Evolutionary conservation across 2,329 filamentous ascomycete species (phyloP), one percentile per base, ranked within the genome.

Genomic region (Scytalidium sp.): DNA sequence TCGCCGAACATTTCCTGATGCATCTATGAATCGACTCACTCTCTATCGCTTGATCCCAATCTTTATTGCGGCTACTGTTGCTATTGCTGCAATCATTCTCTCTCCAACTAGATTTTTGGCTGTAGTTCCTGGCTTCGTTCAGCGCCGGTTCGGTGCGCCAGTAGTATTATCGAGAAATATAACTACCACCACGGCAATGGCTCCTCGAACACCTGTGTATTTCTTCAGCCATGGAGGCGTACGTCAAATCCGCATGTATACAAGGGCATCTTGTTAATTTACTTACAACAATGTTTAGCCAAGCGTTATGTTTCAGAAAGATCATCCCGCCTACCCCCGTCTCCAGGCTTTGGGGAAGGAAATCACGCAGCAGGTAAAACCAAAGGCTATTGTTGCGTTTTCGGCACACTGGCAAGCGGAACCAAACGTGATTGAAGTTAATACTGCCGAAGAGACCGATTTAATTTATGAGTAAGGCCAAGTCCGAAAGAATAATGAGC

Each of bases 391-490:
- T 15, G 81, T 91, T 1, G 84, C 90, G 21, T 85, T 92, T 63
- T 90, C 87, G 1, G 88, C 86, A 1, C 87, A 92, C 66, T 91
- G 88, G 87, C 83, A 88, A 68, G 82, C 76, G 42, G 69, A 62
- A 48, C 67, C 68, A 36, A 70, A 76, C 57, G 74, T 70, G 3
- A 78, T 90, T 53, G 72, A 85, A 59, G 76, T 90, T 57, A 90
- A 89, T 64, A 80, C 78, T 8, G 82, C 79, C 3, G 81, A 81
- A 50, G 69, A 75, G n/a, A 82, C 78, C 3, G 79, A 84, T 50
- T 62, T 90, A 56, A 86, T 90, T 45, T 90, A 88, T 64, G 86
- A 90, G 79, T 81, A 66, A 50, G 64, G 62, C 17, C 43, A 32
- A n/a, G 13, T 7, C 13, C 13, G 13, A 27, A 27, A 7, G 7